Conservation (phyloP, 495 filamentous ascomycete species). For the Lophium mytilinum region DNA sequence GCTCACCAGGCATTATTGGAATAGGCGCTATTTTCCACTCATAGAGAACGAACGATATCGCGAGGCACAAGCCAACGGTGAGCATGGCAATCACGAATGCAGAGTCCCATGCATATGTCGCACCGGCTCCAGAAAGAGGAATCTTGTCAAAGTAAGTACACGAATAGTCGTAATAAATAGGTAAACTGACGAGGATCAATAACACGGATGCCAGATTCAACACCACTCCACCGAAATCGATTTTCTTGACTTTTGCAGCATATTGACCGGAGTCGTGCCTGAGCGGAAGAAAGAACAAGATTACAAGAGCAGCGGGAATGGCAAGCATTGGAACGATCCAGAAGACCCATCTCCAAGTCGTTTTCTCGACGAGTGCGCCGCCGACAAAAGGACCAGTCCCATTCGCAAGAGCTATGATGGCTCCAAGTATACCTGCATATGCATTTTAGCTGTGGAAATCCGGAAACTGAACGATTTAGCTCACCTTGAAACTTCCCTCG, state of each 20-base stretch:
- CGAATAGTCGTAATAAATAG: too few relatives aligned
- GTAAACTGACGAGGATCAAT: constrained; percentile 35
- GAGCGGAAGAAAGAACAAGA: constrained; percentile 35
- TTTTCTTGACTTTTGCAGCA: constrained; percentile 40
- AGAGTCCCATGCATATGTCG: constrained; percentile 52
- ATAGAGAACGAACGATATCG: constrained; percentile 45
- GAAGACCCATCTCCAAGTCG: constrained; percentile 30
- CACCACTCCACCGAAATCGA: constrained; percentile 49
- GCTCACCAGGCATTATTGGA: constrained; percentile 46
- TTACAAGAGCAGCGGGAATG: constrained; percentile 23
- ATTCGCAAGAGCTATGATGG: constrained; percentile 27
- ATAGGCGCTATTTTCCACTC: constrained; percentile 52
- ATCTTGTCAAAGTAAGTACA: constrained; percentile 26
- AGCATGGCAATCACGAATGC: constrained; percentile 57
- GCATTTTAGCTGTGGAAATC: neutral
- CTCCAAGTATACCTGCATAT: constrained; percentile 23
- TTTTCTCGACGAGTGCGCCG: constrained; percentile 21
- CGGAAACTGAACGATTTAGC: neutral
- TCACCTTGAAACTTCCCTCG: constrained; percentile 31
- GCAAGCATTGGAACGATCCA: constrained; percentile 24
- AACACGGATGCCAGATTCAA: constrained; percentile 47
- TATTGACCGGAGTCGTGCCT: constrained; percentile 29
- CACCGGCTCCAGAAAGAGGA: constrained; percentile 55
- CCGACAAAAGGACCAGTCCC: constrained; percentile 26
- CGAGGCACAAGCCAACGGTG: constrained; percentile 39